Conservation (phyloP, 768 basidiomycete genomes). For the Leccinum obscurum region DNA sequence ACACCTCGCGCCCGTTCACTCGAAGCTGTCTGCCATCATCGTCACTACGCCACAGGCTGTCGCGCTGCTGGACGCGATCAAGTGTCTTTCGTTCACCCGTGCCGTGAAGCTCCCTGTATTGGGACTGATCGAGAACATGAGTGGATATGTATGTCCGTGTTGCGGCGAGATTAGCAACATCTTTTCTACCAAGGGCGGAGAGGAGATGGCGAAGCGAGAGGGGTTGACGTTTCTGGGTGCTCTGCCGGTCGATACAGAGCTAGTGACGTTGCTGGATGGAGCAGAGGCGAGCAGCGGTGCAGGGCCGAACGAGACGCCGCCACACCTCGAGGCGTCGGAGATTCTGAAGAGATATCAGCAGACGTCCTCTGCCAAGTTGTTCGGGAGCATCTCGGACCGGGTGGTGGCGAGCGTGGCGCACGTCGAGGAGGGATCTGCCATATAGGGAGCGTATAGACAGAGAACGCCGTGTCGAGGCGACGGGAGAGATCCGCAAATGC, state of each 20-base stretch:
- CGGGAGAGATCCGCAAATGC: constrained; percentile 14
- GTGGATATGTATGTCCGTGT: constrained; percentile 96
- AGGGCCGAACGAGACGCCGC: constrained; percentile 25
- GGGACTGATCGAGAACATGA: constrained; percentile 98
- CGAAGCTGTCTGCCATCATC: constrained; percentile 78
- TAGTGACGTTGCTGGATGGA: constrained; percentile 83
- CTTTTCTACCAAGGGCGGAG: constrained; percentile 92
- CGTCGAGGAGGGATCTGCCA: constrained; percentile 12
- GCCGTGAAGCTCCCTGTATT: constrained; percentile 83
- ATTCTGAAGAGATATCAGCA: constrained; percentile 61
- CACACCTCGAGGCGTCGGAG: constrained; percentile 39
- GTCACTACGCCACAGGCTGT: constrained; percentile 99
- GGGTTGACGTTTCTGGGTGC: constrained; percentile 78
- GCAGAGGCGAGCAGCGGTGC: constrained; percentile 36
- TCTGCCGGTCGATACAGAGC: constrained; percentile 89
- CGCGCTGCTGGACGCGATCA: constrained; percentile 91
- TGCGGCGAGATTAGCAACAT: constrained; percentile 94
- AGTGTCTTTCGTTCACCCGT: constrained; percentile 94
- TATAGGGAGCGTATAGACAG: constrained; percentile 1
- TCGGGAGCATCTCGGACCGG: constrained; percentile 55
- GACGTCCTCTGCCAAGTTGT: constrained; percentile 72
- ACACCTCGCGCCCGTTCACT: constrained; percentile 83
- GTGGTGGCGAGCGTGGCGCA: constrained; percentile 35
- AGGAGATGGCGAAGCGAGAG: constrained; percentile 80
- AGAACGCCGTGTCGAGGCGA: background rate